Evolutionary conservation across 1,284 basidiomycete genomes (phyloP).

Genomic region (Cryptococcus sp.): DNA sequence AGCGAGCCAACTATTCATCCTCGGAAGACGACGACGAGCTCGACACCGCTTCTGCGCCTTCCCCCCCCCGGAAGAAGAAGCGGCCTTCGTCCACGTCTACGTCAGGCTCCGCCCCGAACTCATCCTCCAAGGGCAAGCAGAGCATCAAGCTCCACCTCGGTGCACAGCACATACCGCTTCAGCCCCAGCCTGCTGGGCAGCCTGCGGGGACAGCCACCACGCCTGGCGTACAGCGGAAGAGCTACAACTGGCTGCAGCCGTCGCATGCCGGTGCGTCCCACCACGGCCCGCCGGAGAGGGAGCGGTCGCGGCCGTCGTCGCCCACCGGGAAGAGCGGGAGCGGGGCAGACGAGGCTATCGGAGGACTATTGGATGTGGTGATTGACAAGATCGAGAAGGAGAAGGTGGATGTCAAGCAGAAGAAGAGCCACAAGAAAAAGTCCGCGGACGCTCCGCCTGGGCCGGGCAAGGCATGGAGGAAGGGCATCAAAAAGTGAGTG

Average conservation of each 20-base stretch:
- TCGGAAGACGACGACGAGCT: conserved; percentile 31
- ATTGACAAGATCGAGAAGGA: background rate
- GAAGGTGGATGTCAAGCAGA: conserved; percentile 7
- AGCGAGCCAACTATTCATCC: conserved; percentile 32
- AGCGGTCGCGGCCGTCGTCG: background rate
- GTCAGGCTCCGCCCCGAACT: background rate
- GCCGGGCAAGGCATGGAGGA: conserved; percentile 41
- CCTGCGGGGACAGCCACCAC: background rate
- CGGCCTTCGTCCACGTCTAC: background rate
- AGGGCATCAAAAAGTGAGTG: conserved; percentile 45
- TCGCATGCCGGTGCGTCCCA: conserved; percentile 38
- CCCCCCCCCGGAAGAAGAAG: conserved; percentile 10
- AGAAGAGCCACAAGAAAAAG: conserved; percentile 27
- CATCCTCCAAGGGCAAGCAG: conserved; percentile 1
- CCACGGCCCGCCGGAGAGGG: conserved; percentile 37
- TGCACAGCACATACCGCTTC: background rate
- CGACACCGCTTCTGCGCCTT: background rate
- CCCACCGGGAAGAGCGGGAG: conserved; percentile 13
- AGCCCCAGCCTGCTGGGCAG: background rate
- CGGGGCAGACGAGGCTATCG: conserved; percentile 23
- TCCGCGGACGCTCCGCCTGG: conserved; percentile 20
- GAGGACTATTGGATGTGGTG: conserved; percentile 12
- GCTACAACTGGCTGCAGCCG: conserved; percentile 45
- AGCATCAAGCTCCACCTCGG: conserved; percentile 1
- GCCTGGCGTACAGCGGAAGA: conserved; percentile 27